Evolutionary conservation across 106 monocot genomes (phyloP).

Genomic region (Hemerocallis citrina): DNA sequence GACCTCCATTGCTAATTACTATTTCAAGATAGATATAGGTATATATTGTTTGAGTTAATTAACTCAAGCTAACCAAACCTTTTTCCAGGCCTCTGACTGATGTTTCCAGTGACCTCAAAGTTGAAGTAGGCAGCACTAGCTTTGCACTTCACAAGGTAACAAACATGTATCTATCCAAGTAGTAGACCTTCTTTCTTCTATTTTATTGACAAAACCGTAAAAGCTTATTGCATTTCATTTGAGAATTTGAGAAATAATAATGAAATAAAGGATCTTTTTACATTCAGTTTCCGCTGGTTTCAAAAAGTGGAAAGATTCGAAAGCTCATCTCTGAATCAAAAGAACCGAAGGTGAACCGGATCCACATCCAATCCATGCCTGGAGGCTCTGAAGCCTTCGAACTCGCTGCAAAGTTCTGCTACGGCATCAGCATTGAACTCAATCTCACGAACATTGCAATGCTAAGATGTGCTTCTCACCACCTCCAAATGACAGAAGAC

Average conservation of each 20-base stretch:
- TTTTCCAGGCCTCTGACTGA: constrained; percentile 68
- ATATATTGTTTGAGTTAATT: not conserved
- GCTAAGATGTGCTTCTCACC: constrained; percentile 61
- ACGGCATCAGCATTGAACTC: constrained; percentile 56
- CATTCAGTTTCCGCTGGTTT: constrained; percentile 77
- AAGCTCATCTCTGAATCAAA: constrained; percentile 67
- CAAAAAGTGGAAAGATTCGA: constrained; percentile 77
- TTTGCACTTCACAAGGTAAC: constrained; percentile 85
- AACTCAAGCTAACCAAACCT: too few relatives aligned
- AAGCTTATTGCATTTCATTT: not conserved
- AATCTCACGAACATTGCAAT: constrained; percentile 54
- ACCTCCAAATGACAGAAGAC: constrained; percentile 81
- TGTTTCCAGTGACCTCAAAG: constrained; percentile 81
- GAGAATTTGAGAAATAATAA: not conserved
- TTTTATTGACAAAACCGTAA: not conserved
- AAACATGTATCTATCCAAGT: not conserved
- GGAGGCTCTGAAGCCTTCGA: constrained; percentile 81
- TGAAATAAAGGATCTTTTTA: not conserved
- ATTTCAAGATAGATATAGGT: not conserved
- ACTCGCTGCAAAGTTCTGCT: constrained; percentile 85
- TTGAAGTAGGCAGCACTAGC: constrained; percentile 67
- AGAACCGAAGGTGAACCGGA: constrained; percentile 38
- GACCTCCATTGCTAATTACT: too few relatives aligned
- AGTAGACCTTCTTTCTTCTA: not conserved
- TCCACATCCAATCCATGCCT: constrained; percentile 52